A percentile compares a stretch with the other conserved stretches of the same genome.
These are phyloP conservation scores for Pisolithus sp. DNA, from an alignment of 768 basidiomycete genomes.

Conservation along the genomic window DNA sequence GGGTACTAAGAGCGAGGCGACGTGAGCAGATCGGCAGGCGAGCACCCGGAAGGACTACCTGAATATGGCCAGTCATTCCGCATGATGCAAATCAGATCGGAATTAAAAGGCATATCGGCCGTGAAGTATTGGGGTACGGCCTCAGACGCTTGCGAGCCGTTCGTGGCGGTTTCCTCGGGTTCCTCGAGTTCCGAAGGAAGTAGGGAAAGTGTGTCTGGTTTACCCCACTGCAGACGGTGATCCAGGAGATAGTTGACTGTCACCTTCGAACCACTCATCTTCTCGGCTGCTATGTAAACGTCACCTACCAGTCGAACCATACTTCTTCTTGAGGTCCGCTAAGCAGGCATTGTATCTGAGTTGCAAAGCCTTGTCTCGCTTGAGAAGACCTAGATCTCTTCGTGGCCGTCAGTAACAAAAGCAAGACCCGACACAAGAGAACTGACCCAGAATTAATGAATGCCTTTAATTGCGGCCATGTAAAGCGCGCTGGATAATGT, in stretches of 20 bases:
- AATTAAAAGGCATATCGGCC: slow-evolving; percentile 43
- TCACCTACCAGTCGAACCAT: slow-evolving; percentile 61
- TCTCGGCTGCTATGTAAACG: neutral
- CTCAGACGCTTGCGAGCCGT: neutral
- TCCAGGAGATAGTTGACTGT: slow-evolving; percentile 68
- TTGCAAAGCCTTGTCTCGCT: slow-evolving; percentile 67
- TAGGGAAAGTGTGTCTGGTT: slow-evolving; percentile 57
- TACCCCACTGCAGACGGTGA: slow-evolving; percentile 71
- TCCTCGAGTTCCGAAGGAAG: slow-evolving; percentile 47
- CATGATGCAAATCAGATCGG: slow-evolving; percentile 59
- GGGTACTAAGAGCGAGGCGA: slow-evolving; percentile 42
- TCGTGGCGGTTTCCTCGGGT: slow-evolving; percentile 20
- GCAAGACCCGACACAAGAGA: neutral
- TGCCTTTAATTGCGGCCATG: slow-evolving; percentile 68
- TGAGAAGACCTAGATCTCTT: slow-evolving; percentile 76
- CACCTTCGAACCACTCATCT: neutral
- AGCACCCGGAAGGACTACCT: slow-evolving; percentile 33
- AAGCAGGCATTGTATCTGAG: slow-evolving; percentile 58
- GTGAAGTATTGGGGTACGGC: slow-evolving; percentile 54
- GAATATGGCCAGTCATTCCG: slow-evolving; percentile 90
- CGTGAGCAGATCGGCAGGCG: neutral
- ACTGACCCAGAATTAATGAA: slow-evolving; percentile 74
- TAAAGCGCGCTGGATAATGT: slow-evolving; percentile 70
- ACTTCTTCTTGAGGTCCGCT: slow-evolving; percentile 43
- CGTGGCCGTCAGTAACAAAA: neutral